phyloP scores from a whole-genome alignment of 2,329 filamentous ascomycete genomes.

The Fusarium camptoceras region DNA sequence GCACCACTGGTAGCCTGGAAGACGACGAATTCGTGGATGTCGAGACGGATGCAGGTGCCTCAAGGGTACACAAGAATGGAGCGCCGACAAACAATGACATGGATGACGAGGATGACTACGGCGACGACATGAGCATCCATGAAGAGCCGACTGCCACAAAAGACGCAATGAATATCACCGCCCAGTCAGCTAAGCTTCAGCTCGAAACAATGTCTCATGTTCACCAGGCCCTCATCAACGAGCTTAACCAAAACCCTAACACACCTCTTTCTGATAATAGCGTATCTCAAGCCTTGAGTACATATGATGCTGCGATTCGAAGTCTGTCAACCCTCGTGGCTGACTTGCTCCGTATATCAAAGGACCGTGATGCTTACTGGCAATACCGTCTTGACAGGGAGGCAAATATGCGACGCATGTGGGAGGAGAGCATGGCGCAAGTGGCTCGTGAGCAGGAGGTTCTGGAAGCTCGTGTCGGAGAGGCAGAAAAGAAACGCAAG shows the following conservation, averaged over 20 bases:
- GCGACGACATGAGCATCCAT: constrained; percentile 78
- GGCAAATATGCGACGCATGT: constrained; percentile 90
- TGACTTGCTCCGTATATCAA: constrained; percentile 90
- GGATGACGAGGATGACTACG: constrained; percentile 82
- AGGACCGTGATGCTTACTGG: constrained; percentile 96
- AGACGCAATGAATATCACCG: constrained; percentile 96
- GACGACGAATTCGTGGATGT: constrained; percentile 66
- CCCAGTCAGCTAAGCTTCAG: constrained; percentile 92
- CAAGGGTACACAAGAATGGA: constrained; percentile 52
- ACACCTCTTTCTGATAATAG: constrained; percentile 81
- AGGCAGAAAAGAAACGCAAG: constrained; percentile 90
- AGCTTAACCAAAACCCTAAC: constrained; percentile 73
- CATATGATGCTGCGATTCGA: constrained; percentile 89
- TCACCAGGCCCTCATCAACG: constrained; percentile 80
- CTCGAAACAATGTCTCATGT: constrained; percentile 90
- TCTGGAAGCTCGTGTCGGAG: constrained; percentile 85
- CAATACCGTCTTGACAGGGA: constrained; percentile 94
- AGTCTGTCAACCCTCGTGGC: constrained; percentile 87
- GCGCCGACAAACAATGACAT: constrained; percentile 54
- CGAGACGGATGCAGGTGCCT: constrained; percentile 58
- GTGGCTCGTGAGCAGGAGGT: constrained; percentile 96
- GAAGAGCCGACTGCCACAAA: constrained; percentile 81
- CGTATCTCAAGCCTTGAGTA: constrained; percentile 80
- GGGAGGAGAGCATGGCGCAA: constrained; percentile 99
- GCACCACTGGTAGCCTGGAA: constrained; percentile 62